Conservation (phyloP, 2,329 filamentous ascomycete species). For the Apiospora saccharicola region DNA sequence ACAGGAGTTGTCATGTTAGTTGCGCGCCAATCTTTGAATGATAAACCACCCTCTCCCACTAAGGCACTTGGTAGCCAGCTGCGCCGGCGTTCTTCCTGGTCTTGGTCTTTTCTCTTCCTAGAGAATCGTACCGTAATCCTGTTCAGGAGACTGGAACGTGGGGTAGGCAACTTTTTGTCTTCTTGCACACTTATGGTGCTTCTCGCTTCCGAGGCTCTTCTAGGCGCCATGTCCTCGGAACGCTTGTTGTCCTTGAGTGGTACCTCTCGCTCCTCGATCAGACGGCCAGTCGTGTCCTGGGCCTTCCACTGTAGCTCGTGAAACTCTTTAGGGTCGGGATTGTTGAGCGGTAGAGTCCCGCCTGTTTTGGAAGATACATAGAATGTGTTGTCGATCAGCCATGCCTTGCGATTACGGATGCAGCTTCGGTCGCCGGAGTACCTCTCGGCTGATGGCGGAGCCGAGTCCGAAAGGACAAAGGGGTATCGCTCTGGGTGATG, state of each 20-base stretch:
- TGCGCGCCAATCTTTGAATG: slow-evolving; percentile 32
- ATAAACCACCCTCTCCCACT: slow-evolving; percentile 33
- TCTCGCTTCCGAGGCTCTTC: slow-evolving; percentile 33
- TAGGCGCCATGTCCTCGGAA: slow-evolving; percentile 31
- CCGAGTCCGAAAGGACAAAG: slow-evolving; percentile 50
- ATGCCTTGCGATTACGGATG: slow-evolving; percentile 49
- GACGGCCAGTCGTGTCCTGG: slow-evolving; percentile 39
- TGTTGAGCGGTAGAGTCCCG: slow-evolving; percentile 48
- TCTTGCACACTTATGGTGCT: slow-evolving; percentile 30
- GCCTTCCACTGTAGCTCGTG: slow-evolving; percentile 51
- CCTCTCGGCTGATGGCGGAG: slow-evolving; percentile 37
- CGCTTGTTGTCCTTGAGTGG: slow-evolving; percentile 32
- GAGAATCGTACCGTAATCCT: slow-evolving; percentile 33
- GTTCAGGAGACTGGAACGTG: slow-evolving; percentile 35
- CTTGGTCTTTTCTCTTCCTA: slow-evolving; percentile 32
- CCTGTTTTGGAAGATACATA: slow-evolving; percentile 48
- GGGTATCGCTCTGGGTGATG: slow-evolving; percentile 48
- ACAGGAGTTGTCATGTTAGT: slow-evolving; percentile 30
- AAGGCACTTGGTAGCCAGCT: slow-evolving; percentile 38
- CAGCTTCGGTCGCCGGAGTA: slow-evolving; percentile 41
- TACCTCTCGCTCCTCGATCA: slow-evolving; percentile 46
- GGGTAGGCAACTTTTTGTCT: slow-evolving; percentile 33
- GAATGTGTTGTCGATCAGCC: slow-evolving; percentile 53
- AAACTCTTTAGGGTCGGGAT: slow-evolving; percentile 48
- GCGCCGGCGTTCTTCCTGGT: slow-evolving; percentile 36